Evolutionary conservation across 164 flowering plant genomes (phyloP), one percentile per base, ranked within the genome.

Genomic region (Buxus sempervirens): DNA sequence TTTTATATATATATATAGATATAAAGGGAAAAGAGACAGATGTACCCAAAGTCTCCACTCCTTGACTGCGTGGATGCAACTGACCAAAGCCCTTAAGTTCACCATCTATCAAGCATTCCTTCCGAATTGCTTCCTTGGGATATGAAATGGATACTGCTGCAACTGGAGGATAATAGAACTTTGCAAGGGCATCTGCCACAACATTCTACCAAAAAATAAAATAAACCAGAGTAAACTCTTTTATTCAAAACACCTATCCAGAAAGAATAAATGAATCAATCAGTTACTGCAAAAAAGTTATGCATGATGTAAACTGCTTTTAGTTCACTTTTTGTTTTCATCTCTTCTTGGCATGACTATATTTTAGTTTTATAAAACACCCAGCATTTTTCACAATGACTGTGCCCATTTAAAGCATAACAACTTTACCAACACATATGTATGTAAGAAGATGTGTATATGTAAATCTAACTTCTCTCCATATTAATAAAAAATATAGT

Each of bases 51-150:
- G 97, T 92, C 82, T 92, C 94, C 72, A 95, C 90, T 58, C 97
- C 98, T 76, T 92, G 97, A 82, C 88, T 88, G 54, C 97, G 97
- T 15, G 98, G 98, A 80, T 90, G 96, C 86, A 95, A 84, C 79
- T 95, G 97, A 27, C 98, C 98, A 77, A 95, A 95, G 62, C 98
- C 98, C 76, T 86, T 92, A 0, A 92, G 90, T 72, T 92, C 89
- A 70, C 96, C 96, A 80, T 89, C 91, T 45, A 90, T 84, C 79
- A 92, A 76, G 78, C 97, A 77, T 65, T 92, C 97, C 53, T 74
- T 61, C 51, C 88, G 79, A 73, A 95, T 85, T 58, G 96, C 96
- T 72, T 86, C 94, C 73, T 83, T 78, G 28, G 97, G 90, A 76
- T 95, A 95, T 54, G 97, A 92, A 60, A 95, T 66, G 38, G 96